Percentiles rank a stretch among this genome's conserved stretches.
Conservation (phyloP, 2,329 filamentous ascomycete genomes). For the Talaromyces sp. region DNA sequence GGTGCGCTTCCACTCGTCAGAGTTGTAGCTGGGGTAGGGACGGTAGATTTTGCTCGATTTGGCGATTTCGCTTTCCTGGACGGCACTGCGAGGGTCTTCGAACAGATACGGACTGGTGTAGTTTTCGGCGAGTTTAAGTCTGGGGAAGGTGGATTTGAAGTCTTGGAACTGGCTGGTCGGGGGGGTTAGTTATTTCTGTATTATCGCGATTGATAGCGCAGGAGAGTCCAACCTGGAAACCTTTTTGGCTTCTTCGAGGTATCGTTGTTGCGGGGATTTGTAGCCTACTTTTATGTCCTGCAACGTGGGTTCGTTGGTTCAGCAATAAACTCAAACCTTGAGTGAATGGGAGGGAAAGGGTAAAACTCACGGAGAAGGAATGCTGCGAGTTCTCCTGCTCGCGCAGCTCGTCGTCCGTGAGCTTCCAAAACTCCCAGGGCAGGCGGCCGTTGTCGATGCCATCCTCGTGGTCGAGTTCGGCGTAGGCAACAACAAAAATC, state of each 20-base stretch:
- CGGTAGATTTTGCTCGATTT: slow-evolving; percentile 47
- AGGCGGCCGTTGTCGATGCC: not conserved
- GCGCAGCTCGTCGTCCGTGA: slow-evolving; percentile 6
- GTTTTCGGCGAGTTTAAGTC: slow-evolving; percentile 3
- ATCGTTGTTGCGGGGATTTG: slow-evolving; percentile 9
- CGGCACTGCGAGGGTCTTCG: slow-evolving; percentile 9
- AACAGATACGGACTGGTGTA: slow-evolving; percentile 8
- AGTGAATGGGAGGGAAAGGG: no score
- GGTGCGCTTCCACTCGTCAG: slow-evolving; percentile 51
- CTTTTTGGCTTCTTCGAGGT: slow-evolving; percentile 10
- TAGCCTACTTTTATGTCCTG: slow-evolving; percentile 10
- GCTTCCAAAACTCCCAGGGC: slow-evolving; percentile 7
- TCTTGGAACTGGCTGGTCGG: slow-evolving; percentile 8
- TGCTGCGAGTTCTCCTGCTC: slow-evolving; percentile 6
- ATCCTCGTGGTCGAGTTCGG: slow-evolving; percentile 5
- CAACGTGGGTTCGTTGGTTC: not conserved
- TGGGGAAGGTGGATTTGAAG: slow-evolving; percentile 12
- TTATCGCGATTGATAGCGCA: not conserved
- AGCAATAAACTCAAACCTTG: not conserved
- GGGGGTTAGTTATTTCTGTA: not conserved
- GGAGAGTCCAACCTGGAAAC: slow-evolving; percentile 2
- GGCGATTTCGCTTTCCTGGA: slow-evolving; percentile 5
- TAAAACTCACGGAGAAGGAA: slow-evolving; percentile 5
- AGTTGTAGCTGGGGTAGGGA: slow-evolving; percentile 68
- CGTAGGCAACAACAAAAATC: slow-evolving; percentile 7